phyloP scores from a whole-genome alignment of 495 filamentous ascomycete species.

The Podospora comata region DNA sequence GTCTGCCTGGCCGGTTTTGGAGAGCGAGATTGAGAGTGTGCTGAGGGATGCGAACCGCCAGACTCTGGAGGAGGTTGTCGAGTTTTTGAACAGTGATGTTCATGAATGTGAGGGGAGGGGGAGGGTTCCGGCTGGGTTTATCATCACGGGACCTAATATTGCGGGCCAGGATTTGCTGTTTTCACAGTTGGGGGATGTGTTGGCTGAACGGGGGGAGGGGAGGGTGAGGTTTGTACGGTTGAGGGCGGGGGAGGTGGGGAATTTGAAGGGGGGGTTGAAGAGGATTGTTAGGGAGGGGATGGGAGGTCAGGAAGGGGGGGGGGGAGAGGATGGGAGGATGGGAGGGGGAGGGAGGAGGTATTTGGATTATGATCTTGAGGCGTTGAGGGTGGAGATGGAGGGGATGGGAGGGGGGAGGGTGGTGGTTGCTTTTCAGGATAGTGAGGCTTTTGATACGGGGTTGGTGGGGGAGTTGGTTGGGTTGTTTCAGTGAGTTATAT shows the following conservation, averaged over 20 bases:
- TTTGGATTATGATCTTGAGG: slow-evolving; percentile 87
- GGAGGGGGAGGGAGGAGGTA: slow-evolving; percentile 55
- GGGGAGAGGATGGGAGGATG: not conserved
- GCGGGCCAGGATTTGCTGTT: slow-evolving; percentile 73
- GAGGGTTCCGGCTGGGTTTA: slow-evolving; percentile 71
- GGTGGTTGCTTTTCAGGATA: slow-evolving; percentile 80
- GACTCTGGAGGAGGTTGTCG: slow-evolving; percentile 60
- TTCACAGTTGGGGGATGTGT: slow-evolving; percentile 58
- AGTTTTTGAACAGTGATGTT: slow-evolving; percentile 67
- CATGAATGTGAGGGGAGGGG: slow-evolving; percentile 24
- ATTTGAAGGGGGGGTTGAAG: slow-evolving; percentile 79
- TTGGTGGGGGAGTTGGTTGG: slow-evolving; percentile 74
- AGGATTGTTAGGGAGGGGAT: slow-evolving; percentile 67
- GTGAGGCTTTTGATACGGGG: slow-evolving; percentile 83
- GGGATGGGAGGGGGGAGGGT: slow-evolving; percentile 54
- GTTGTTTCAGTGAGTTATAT: slow-evolving; percentile 63
- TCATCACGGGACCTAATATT: slow-evolving; percentile 84
- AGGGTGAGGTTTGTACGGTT: slow-evolving; percentile 62
- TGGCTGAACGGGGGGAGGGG: slow-evolving; percentile 35
- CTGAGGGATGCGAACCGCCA: slow-evolving; percentile 60
- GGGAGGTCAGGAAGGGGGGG: slow-evolving; percentile 42
- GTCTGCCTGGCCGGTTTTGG: slow-evolving; percentile 63
- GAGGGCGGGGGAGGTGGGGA: slow-evolving; percentile 72
- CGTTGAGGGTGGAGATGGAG: slow-evolving; percentile 63
- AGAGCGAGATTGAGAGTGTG: slow-evolving; percentile 44